These are phyloP conservation scores for Kuraishia piskuri DNA, from an alignment of 805 yeast species.

Conservation along the genomic window DNA sequence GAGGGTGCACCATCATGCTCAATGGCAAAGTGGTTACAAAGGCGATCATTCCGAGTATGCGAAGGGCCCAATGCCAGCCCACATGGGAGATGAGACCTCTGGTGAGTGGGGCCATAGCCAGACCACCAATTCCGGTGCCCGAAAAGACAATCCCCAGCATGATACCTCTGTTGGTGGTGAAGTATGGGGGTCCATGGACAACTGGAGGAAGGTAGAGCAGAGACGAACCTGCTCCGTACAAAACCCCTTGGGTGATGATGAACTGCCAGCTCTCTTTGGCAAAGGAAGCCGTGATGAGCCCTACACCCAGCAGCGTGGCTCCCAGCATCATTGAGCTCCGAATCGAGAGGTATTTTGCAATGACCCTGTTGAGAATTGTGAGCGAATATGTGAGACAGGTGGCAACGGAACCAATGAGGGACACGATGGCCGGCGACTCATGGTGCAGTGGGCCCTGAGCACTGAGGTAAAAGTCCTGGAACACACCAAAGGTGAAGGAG, in stretches of 20 bases:
- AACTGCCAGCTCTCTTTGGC: conserved; percentile 17
- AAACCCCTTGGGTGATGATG: conserved; percentile 23
- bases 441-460: conserved; percentile 20
- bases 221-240: conserved; percentile 26
- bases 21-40: conserved; percentile 8
- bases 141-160: conserved; percentile 27
- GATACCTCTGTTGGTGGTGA: conserved; percentile 21
- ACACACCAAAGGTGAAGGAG: conserved; percentile 28
- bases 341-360: conserved; percentile 11
- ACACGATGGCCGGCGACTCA: conserved; percentile 18
- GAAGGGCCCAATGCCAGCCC: conserved; percentile 27
- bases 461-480: conserved; percentile 25
- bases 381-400: conserved; percentile 21
- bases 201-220: conserved; percentile 25
- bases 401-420: conserved; percentile 26
- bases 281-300: conserved; percentile 21
- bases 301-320: conserved; percentile 17
- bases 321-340: conserved; percentile 21
- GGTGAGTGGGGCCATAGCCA: conserved; percentile 21
- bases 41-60: conserved; percentile 21
- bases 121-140: conserved; percentile 29
- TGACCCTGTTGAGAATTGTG: conserved; percentile 19
- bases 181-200: conserved; percentile 24
- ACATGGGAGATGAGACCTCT: conserved; percentile 16
- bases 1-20: not conserved